Conservation (phyloP, 2,329 filamentous ascomycete genomes). For the Arthrinium phaeospermum region DNA sequence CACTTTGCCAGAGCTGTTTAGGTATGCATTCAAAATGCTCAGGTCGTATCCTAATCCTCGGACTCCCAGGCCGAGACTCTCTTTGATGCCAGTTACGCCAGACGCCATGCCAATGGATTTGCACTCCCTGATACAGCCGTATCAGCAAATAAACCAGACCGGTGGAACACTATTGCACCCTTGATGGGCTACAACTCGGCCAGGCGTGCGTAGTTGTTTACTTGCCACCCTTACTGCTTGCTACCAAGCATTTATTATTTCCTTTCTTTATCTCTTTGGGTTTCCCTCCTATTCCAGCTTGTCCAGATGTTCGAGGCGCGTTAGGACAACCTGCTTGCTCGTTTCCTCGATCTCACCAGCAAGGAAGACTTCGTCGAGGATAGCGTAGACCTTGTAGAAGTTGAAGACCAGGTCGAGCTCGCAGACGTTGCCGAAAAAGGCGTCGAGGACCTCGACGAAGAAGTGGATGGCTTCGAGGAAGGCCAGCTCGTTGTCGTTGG, state of each 20-base stretch:
- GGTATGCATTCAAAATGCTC: background rate
- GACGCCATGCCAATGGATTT: conserved; percentile 10
- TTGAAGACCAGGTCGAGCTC: conserved; percentile 91
- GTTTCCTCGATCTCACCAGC: conserved; percentile 99
- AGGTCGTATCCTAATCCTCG: background rate
- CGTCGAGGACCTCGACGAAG: conserved; percentile 97
- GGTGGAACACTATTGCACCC: background rate
- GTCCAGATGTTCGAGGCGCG: conserved; percentile 91
- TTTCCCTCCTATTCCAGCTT: conserved; percentile 79
- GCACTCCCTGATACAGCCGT: background rate
- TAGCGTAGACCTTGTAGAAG: conserved; percentile 92
- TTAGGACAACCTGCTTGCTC: conserved; percentile 96
- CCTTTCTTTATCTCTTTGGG: background rate
- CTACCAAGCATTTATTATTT: background rate
- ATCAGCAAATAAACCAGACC: background rate
- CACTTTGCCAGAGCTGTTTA: background rate
- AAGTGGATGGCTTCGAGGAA: conserved; percentile 98
- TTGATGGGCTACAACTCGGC: background rate
- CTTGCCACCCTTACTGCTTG: background rate
- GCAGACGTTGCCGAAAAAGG: conserved; percentile 99
- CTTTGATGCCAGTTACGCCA: background rate
- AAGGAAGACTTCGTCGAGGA: conserved; percentile 96
- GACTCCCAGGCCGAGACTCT: background rate
- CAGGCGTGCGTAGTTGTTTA: background rate
- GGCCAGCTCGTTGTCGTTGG: conserved; percentile 97